phyloP scores from a whole-genome alignment of 2,329 filamentous ascomycete species.

The Gyromitra esculenta region DNA sequence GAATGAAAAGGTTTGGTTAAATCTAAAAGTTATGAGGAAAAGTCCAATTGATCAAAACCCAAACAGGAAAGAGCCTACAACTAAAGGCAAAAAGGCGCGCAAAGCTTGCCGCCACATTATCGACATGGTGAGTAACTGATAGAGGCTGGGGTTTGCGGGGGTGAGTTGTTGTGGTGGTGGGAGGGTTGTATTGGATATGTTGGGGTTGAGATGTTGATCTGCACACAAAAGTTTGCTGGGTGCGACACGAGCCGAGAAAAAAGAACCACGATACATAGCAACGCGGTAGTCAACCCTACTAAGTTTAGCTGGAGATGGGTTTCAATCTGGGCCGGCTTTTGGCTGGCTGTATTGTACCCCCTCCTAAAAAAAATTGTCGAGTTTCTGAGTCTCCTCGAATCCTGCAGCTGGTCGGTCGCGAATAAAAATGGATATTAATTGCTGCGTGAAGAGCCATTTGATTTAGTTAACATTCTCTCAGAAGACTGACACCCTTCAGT shows the following conservation, averaged over 20 bases:
- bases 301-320: not conserved
- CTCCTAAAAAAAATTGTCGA: too few species aligned
- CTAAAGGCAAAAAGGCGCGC: slow-evolving; percentile 60
- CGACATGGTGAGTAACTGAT: slow-evolving; percentile 39
- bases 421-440: too few species aligned
- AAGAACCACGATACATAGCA: too few species aligned
- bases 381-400: too few species aligned
- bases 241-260: not conserved
- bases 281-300: not conserved
- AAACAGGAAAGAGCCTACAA: slow-evolving; percentile 57
- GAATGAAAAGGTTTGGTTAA: slow-evolving; percentile 1
- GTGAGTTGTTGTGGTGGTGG: not conserved
- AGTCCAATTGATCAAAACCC: slow-evolving; percentile 37
- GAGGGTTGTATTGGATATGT: slow-evolving; percentile 9
- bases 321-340: too few species aligned
- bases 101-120: slow-evolving; percentile 58
- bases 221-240: slow-evolving; percentile 31
- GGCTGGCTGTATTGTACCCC: too few species aligned
- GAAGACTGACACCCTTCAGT: too few species aligned
- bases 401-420: too few species aligned
- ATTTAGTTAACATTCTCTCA: too few species aligned
- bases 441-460: too few species aligned
- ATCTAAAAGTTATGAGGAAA: slow-evolving; percentile 52
- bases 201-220: slow-evolving; percentile 28
- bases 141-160: not conserved